These are phyloP conservation scores for Xylariales sp. DNA, from an alignment of 2,329 filamentous ascomycete species.

Conservation along the genomic window DNA sequence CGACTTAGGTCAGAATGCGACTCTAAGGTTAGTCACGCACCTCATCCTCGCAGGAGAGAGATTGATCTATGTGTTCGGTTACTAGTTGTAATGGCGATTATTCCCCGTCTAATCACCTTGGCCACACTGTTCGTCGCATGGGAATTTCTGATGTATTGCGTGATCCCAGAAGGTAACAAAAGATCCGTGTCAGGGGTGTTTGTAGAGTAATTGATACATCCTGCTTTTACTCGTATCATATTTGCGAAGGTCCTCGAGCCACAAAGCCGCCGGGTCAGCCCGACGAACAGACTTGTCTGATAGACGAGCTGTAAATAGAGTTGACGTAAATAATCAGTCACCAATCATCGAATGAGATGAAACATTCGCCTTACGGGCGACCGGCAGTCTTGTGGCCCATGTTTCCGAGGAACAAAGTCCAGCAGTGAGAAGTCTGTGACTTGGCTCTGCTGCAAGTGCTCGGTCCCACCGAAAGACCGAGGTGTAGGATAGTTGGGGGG, in stretches of 20 bases:
- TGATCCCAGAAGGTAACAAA: not conserved
- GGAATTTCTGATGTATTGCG: not conserved
- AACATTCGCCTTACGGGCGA: not conserved
- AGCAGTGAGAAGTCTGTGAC: not conserved
- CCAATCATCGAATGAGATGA: slow-evolving; percentile 7
- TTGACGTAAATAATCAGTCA: not conserved
- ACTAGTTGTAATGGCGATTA: not conserved
- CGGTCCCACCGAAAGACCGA: slow-evolving; percentile 1
- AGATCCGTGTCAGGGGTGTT: not conserved
- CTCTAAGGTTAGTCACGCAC: not conserved
- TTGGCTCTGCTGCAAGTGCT: not conserved
- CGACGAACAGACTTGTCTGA: not conserved
- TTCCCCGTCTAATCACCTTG: not conserved
- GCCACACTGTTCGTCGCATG: not conserved
- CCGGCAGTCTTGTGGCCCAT: not conserved
- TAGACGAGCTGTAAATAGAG: slow-evolving; percentile 13
- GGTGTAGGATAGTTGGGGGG: not conserved
- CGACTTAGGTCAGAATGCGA: slow-evolving; percentile 17
- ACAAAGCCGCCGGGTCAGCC: not conserved
- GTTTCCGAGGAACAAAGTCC: not conserved
- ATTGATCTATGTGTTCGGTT: not conserved
- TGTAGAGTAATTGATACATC: not conserved
- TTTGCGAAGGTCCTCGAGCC: not conserved
- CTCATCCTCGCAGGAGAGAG: not conserved
- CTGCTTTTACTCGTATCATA: not conserved